A percentile compares a stretch with the other conserved stretches of the same genome.
phyloP scores from a whole-genome alignment of 2,329 filamentous ascomycete genomes.

The Colletotrichum karsti region DNA sequence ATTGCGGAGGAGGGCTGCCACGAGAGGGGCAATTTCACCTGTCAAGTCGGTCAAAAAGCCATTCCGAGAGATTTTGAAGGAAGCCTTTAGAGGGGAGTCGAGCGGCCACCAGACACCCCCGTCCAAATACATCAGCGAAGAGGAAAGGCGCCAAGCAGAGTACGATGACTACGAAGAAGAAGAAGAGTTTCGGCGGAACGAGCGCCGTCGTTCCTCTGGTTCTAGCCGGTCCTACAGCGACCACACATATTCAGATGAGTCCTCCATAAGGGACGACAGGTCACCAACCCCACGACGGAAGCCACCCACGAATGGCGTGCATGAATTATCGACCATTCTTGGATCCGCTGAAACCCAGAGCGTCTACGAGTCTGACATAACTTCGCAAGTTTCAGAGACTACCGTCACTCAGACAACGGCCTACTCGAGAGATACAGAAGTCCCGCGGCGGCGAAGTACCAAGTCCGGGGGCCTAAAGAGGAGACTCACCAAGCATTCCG shows the following conservation, averaged over 20 bases:
- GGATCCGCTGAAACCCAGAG: constrained; percentile 58
- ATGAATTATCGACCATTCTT: constrained; percentile 66
- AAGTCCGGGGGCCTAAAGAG: constrained; percentile 68
- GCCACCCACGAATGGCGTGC: constrained; percentile 62
- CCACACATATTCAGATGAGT: constrained; percentile 30
- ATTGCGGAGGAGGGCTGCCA: constrained; percentile 65
- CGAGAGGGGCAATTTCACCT: constrained; percentile 57
- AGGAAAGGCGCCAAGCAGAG: constrained; percentile 43
- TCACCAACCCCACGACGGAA: constrained; percentile 41
- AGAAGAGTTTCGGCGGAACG: constrained; percentile 18
- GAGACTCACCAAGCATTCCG: constrained; percentile 88
- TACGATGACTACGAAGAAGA: constrained; percentile 36
- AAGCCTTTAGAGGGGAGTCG: constrained; percentile 71
- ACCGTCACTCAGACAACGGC: constrained; percentile 63
- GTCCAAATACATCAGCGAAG: constrained; percentile 57
- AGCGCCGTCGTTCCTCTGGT: constrained; percentile 41
- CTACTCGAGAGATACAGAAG: constrained; percentile 54
- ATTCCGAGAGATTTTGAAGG: constrained; percentile 66
- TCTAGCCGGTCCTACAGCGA: constrained; percentile 37
- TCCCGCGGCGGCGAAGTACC: constrained; percentile 56
- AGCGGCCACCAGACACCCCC: constrained; percentile 53
- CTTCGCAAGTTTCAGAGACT: constrained; percentile 57
- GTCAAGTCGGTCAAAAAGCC: constrained; percentile 59
- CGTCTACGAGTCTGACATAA: constrained; percentile 56
- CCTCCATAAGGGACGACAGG: constrained; percentile 32